These are phyloP conservation scores for Insectozyma bohioensis DNA, from an alignment of 1,139 yeast species.

Conservation along the genomic window DNA sequence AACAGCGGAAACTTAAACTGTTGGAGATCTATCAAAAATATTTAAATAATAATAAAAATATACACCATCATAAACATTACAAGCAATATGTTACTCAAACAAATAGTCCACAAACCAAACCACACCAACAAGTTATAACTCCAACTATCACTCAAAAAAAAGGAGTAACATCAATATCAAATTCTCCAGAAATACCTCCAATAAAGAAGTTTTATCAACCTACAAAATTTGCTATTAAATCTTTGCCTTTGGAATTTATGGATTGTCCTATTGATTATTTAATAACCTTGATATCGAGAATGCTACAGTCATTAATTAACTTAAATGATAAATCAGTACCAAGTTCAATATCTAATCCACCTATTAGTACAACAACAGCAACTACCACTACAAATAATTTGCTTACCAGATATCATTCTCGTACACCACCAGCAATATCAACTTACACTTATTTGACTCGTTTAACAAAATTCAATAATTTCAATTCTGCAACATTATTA, in stretches of 20 bases:
- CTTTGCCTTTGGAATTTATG: slow-evolving; percentile 59
- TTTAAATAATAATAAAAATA: slow-evolving; percentile 14
- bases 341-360: slow-evolving; percentile 29
- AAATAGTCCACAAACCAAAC: slow-evolving; percentile 2
- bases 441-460: slow-evolving; percentile 75
- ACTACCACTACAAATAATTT: slow-evolving; percentile 17
- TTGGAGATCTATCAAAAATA: slow-evolving; percentile 29
- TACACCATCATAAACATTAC: too few relatives aligned
- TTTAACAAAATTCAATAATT: slow-evolving; percentile 77
- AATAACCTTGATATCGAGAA: slow-evolving; percentile 69
- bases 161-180: slow-evolving; percentile 1
- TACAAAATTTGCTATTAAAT: slow-evolving; percentile 1
- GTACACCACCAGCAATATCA: slow-evolving; percentile 89
- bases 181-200: neutral
- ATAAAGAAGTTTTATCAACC: neutral
- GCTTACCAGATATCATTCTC: slow-evolving; percentile 86
- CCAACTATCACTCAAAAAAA: slow-evolving; percentile 2
- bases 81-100: slow-evolving; percentile 3
- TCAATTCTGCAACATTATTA: slow-evolving; percentile 78
- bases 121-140: slow-evolving; percentile 4
- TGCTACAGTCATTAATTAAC: slow-evolving; percentile 70
- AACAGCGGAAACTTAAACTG: slow-evolving; percentile 24
- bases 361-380: slow-evolving; percentile 14
- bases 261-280: slow-evolving; percentile 71
- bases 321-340: slow-evolving; percentile 64